Evolutionary conservation across 345 rosid genomes (phyloP), one percentile per base, ranked within the genome.

Genomic region (Eucalyptus grandis): DNA sequence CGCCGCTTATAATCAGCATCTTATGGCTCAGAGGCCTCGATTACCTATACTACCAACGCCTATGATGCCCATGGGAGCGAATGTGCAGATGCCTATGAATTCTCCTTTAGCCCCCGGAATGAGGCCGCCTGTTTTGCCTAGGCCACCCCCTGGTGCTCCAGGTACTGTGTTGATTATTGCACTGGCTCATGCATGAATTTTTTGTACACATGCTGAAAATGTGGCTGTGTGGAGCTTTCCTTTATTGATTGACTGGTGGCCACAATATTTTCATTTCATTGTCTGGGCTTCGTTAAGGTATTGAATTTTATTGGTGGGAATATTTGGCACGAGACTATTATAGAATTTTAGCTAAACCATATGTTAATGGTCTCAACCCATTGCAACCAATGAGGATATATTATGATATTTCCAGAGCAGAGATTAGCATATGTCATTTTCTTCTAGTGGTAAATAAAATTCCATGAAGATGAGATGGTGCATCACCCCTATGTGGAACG

Each of bases 61-160:
- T 21, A 24, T 91, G 30, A 93, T 96, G 95, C 96, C 95, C 9
- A 82, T 93, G 85, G 90, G 95, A 4, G 94, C 94, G 43, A 89
- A 62, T 60, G 81, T 88, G 43, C 95, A 90, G 37, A 15, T 92
- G 37, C 94, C 92, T 19, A 88, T 88, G 77, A 91, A 90, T 91
- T 87, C 94, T 89, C 96, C 94, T 14, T 89, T 94, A 89, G 46
- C 90, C 87, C 95, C 96, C 8, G 98, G 98, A 91, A 93, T 98
- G 80, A 95, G 99, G 89, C 98, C 98, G 87, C 99, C 98, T 89
- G 94, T 96, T 89, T 90, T 97, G 44, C 99, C 98, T 58, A 94
- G 99, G 92, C 99, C 99, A 24, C 49, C 90, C 44, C 89, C 94
- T 86, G 96, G 95, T 93, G 92, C 93, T 51, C 93, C 96, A 90